Evolutionary conservation across 176 grass and related monocot genomes (phyloP).

Genomic region (Avena eriantha): DNA sequence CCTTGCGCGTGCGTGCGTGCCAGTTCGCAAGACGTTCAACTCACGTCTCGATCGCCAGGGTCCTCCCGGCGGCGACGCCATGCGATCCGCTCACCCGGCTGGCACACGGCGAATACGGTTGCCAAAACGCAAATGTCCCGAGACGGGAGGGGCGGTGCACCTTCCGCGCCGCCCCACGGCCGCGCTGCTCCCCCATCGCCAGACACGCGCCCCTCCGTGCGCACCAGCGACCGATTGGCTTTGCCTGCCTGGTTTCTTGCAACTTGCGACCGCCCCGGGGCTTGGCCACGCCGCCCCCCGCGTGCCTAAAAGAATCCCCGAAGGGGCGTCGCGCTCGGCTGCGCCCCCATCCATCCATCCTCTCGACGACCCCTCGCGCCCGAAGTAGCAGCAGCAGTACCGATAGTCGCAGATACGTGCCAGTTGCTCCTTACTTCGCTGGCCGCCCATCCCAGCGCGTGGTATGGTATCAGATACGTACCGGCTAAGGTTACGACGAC

Average conservation of each 20-base stretch:
- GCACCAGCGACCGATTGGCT: neutral
- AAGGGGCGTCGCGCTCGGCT: constrained; percentile 27
- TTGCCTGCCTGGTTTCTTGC: neutral
- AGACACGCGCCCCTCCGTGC: constrained; percentile 44
- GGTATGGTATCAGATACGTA: constrained; percentile 21
- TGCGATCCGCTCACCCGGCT: constrained; percentile 16
- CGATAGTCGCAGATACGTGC: neutral
- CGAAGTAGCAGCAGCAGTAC: neutral
- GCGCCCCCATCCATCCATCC: neutral
- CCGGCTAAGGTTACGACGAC: constrained; percentile 7
- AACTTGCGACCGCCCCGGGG: constrained; percentile 18
- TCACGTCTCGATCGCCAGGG: constrained; percentile 19
- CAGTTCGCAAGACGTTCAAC: constrained; percentile 6
- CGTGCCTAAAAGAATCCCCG: constrained; percentile 16
- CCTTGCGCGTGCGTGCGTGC: neutral
- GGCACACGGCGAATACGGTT: constrained; percentile 2
- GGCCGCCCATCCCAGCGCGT: neutral
- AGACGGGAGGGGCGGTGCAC: neutral
- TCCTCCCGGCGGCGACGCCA: neutral
- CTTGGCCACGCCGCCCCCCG: neutral
- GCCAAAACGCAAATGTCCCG: neutral
- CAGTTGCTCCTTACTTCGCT: neutral
- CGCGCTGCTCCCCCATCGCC: constrained; percentile 45
- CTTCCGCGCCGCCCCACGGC: constrained; percentile 35
- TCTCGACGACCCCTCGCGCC: constrained; percentile 4